Percentiles rank a stretch among this genome's conserved stretches.
These are phyloP conservation scores for Mycena metata DNA, from an alignment of 768 basidiomycete species.

Conservation along the genomic window DNA sequence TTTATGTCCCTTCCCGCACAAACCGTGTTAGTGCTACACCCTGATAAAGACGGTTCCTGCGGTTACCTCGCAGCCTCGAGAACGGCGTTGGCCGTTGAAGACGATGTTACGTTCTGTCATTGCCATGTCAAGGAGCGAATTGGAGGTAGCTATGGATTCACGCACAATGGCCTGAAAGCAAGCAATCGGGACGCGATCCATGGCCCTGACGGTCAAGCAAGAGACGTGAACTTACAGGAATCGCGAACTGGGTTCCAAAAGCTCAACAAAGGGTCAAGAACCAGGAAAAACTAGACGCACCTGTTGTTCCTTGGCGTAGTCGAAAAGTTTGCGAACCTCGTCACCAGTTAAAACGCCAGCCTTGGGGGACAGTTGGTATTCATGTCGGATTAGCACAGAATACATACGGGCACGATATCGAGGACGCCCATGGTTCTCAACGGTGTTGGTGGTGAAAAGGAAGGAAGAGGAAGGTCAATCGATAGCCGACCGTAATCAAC, in stretches of 20 bases:
- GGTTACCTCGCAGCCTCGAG: slow-evolving; percentile 93
- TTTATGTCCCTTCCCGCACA: slow-evolving; percentile 82
- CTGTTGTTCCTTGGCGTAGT: slow-evolving; percentile 91
- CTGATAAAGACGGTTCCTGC: slow-evolving; percentile 18
- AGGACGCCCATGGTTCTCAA: slow-evolving; percentile 76
- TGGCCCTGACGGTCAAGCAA: background rate
- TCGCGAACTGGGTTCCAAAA: slow-evolving; percentile 72
- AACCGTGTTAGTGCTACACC: slow-evolving; percentile 31
- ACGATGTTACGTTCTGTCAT: slow-evolving; percentile 93
- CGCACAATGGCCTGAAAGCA: slow-evolving; percentile 79
- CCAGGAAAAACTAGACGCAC: slow-evolving; percentile 57
- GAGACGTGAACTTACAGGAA: slow-evolving; percentile 72
- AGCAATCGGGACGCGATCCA: slow-evolving; percentile 19
- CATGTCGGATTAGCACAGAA: background rate
- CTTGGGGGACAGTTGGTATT: slow-evolving; percentile 54
- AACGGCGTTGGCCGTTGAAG: slow-evolving; percentile 93
- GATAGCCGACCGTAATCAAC: slow-evolving; percentile 10
- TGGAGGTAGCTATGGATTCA: slow-evolving; percentile 40
- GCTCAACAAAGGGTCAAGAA: slow-evolving; percentile 20
- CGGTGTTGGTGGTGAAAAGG: slow-evolving; percentile 25
- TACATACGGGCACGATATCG: slow-evolving; percentile 85
- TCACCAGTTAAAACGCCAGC: slow-evolving; percentile 96
- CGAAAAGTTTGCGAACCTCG: slow-evolving; percentile 94
- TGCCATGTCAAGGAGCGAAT: slow-evolving; percentile 21
- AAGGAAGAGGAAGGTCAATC: slow-evolving; percentile 27